phyloP scores from a whole-genome alignment of 75 land plant genomes.

The Pinus taeda region DNA sequence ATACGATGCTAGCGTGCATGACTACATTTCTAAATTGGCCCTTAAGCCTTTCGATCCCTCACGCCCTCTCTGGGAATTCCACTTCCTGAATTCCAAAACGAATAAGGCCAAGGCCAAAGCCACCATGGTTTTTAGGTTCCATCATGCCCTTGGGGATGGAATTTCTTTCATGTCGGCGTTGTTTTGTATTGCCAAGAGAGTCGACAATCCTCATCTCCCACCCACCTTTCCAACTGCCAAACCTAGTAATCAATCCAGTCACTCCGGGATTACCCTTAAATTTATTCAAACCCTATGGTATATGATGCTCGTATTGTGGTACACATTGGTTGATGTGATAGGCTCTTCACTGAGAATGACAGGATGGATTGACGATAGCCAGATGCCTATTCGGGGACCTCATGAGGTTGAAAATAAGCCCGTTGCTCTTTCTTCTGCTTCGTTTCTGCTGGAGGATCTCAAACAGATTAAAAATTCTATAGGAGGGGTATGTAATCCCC shows the following conservation, averaged over 20 bases:
- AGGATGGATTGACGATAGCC: conserved; percentile 7
- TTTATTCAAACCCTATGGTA: background rate
- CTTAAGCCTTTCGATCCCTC: background rate
- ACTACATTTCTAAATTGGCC: background rate
- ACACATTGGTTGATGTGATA: background rate
- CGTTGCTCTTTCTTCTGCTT: background rate
- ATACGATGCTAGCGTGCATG: background rate
- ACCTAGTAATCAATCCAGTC: background rate
- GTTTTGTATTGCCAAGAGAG: background rate
- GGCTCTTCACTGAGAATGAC: background rate
- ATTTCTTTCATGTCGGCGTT: background rate
- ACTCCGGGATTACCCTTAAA: too few relatives aligned
- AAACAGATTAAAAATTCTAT: background rate
- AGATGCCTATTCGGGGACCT: background rate
- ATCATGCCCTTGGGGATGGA: background rate
- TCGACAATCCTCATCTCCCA: background rate
- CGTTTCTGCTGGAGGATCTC: background rate
- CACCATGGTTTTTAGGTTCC: background rate
- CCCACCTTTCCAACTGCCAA: background rate
- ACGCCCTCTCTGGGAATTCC: conserved; percentile 73
- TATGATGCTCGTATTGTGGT: background rate
- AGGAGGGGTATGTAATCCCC: background rate
- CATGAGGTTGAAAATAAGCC: background rate
- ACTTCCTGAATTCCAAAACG: conserved; percentile 21
- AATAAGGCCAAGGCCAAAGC: background rate